Conservation (phyloP, 805 yeast species). For the Pichia rugopelliculosa region DNA sequence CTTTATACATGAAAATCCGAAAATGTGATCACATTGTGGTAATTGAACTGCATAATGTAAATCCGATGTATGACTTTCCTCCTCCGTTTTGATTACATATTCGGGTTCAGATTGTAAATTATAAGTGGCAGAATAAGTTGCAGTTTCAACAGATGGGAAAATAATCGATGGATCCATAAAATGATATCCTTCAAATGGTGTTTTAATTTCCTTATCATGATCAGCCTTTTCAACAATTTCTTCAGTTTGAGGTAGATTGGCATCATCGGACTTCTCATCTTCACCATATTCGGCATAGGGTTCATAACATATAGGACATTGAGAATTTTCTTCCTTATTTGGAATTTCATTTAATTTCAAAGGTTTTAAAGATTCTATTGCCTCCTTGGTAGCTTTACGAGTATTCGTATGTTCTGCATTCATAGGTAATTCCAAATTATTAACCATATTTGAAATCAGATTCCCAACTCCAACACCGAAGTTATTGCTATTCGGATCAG, state of each 20-base stretch:
- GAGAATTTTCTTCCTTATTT: conserved; percentile 17
- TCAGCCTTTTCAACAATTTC: background rate
- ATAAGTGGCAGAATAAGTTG: conserved; percentile 8
- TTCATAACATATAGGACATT: conserved; percentile 40
- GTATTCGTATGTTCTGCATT: background rate
- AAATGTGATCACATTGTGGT: conserved; percentile 71
- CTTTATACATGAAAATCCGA: conserved; percentile 71
- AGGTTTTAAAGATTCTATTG: conserved; percentile 25
- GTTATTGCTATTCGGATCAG: background rate
- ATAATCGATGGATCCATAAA: conserved; percentile 21
- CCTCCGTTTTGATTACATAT: background rate
- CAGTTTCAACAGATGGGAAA: conserved; percentile 25
- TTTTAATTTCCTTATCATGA: background rate
- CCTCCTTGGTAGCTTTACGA: conserved; percentile 22
- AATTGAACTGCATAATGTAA: conserved; percentile 58
- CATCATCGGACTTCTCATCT: background rate
- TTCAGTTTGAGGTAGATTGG: background rate
- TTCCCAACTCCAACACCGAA: background rate
- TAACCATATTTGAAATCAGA: background rate
- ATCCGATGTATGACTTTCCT: background rate
- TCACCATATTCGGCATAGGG: conserved; percentile 1
- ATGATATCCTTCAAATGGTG: conserved; percentile 13
- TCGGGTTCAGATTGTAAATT: background rate
- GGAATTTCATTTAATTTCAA: conserved; percentile 18
- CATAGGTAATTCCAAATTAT: background rate